phyloP scores from a whole-genome alignment of 768 basidiomycete species.

The Coprinopsis cinerea region DNA sequence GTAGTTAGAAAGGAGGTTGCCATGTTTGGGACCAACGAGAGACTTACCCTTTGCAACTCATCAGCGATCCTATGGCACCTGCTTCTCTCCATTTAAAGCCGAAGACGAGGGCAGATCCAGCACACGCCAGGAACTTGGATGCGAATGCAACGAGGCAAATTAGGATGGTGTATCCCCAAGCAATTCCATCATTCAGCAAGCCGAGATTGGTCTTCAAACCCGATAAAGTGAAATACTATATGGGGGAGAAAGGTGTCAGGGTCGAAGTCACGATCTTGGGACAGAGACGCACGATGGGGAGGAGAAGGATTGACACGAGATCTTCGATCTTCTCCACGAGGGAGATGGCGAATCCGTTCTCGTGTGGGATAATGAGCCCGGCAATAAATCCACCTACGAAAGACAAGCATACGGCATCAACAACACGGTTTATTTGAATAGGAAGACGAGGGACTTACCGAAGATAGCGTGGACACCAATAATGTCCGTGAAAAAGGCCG shows the following conservation, averaged over 20 bases:
- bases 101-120: conserved; percentile 44
- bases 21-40: neutral
- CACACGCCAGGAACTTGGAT: conserved; percentile 76
- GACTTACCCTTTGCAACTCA: conserved; percentile 86
- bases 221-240: conserved; percentile 72
- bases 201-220: conserved; percentile 80
- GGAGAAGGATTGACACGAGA: conserved; percentile 66
- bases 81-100: conserved; percentile 76
- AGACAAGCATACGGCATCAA: neutral
- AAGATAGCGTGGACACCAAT: conserved; percentile 76
- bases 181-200: conserved; percentile 63
- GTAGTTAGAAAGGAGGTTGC: neutral
- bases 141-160: conserved; percentile 71
- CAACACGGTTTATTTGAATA: conserved; percentile 14
- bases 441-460: conserved; percentile 25
- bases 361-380: conserved; percentile 77
- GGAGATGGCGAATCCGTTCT: conserved; percentile 75
- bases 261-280: neutral
- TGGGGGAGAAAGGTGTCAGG: neutral
- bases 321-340: conserved; percentile 86
- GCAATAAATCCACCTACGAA: conserved; percentile 70
- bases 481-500: conserved; percentile 82
- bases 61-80: conserved; percentile 78
- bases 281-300: conserved; percentile 63
- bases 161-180: conserved; percentile 78